Evolutionary conservation across 2,329 filamentous ascomycete genomes (phyloP).

Genomic region (Orbilia oligospora): DNA sequence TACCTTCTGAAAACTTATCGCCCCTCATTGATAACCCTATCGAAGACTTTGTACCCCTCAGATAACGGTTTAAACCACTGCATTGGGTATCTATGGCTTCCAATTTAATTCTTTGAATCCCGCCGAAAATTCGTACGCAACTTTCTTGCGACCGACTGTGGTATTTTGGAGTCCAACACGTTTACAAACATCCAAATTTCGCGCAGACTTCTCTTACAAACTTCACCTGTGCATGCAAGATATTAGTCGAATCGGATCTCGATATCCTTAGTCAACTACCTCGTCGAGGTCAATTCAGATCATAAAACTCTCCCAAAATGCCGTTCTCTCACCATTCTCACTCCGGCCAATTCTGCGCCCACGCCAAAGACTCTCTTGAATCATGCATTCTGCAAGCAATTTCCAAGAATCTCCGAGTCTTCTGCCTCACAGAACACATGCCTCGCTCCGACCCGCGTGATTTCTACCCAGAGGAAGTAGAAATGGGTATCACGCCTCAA

Average conservation of each 20-base stretch:
- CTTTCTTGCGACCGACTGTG: background rate
- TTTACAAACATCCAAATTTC: background rate
- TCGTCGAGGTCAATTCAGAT: background rate
- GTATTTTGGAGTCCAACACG: background rate
- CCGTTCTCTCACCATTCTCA: slow-evolving; percentile 98
- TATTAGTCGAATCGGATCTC: background rate
- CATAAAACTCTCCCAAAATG: slow-evolving; percentile 72
- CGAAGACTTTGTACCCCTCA: slow-evolving; percentile 1
- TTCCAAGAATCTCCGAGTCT: slow-evolving; percentile 81
- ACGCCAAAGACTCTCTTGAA: slow-evolving; percentile 88
- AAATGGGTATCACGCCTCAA: slow-evolving; percentile 64
- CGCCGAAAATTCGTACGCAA: background rate
- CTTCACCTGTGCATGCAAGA: too few species aligned
- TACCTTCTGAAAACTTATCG: slow-evolving; percentile 6
- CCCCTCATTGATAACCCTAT: background rate
- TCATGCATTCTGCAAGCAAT: slow-evolving; percentile 86
- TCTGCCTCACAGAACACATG: slow-evolving; percentile 96
- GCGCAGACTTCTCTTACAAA: background rate
- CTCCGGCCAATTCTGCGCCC: slow-evolving; percentile 96
- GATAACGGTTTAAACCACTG: background rate
- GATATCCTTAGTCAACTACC: background rate
- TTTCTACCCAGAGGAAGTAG: slow-evolving; percentile 91
- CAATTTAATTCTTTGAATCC: background rate
- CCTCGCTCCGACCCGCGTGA: slow-evolving; percentile 80
- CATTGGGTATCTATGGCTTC: background rate